Conservation (phyloP, 352 stramenopile species). For the Phytophthora fragariae region DNA sequence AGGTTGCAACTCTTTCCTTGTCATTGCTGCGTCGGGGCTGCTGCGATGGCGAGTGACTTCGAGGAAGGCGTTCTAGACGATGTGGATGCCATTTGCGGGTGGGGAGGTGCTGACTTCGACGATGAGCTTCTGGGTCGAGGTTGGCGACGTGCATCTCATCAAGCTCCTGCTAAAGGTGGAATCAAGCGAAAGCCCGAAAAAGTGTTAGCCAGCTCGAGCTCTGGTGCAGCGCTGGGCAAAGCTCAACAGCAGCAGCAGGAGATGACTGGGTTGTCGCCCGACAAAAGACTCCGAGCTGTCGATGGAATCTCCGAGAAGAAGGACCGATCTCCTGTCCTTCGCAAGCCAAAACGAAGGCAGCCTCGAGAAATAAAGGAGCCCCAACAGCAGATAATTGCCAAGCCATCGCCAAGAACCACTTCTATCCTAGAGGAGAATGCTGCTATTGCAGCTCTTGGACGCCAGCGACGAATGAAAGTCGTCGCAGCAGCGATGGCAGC, state of each 20-base stretch:
- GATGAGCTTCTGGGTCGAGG: constrained; percentile 15
- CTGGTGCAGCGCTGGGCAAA: neutral
- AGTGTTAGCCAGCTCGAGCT: neutral
- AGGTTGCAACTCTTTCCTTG: constrained; percentile 1
- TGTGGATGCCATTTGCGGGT: constrained; percentile 32
- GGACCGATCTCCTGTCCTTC: neutral
- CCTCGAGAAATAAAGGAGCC: neutral
- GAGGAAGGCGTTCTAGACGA: constrained; percentile 20
- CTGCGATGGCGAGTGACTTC: constrained; percentile 8
- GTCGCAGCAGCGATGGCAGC: constrained; percentile 23
- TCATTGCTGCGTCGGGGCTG: constrained; percentile 1
- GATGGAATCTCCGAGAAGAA: neutral
- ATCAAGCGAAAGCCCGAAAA: constrained; percentile 14
- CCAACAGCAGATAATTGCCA: neutral
- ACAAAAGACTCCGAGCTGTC: neutral
- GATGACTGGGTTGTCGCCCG: neutral
- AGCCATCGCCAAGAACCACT: constrained; percentile 9
- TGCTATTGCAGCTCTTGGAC: constrained; percentile 32
- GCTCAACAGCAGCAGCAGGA: neutral
- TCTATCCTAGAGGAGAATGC: constrained; percentile 21
- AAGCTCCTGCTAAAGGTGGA: neutral
- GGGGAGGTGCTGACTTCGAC: constrained; percentile 34
- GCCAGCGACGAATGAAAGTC: constrained; percentile 29
- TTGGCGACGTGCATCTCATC: neutral
- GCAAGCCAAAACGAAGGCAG: constrained; percentile 8